Conservation (phyloP, 805 yeast genomes). For the Cyberlindnera mississippiensis region DNA sequence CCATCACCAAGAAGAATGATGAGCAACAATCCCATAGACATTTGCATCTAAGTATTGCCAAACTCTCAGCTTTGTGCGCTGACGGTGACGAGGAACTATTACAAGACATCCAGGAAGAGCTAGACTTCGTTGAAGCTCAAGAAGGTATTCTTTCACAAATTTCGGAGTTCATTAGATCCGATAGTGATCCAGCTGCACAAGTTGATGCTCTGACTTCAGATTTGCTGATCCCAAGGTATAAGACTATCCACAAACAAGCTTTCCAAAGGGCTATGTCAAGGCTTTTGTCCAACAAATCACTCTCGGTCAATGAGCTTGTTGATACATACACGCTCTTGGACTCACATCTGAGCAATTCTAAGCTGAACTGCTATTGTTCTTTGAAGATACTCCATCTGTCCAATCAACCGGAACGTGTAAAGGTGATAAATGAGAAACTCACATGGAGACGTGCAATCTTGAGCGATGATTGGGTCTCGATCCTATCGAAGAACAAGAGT, state of each 20-base stretch:
- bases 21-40: slow-evolving; percentile 45
- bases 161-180: slow-evolving; percentile 28
- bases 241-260: slow-evolving; percentile 22
- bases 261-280: slow-evolving; percentile 27
- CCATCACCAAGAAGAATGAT: slow-evolving; percentile 38
- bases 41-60: slow-evolving; percentile 66
- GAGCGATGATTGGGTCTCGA: slow-evolving; percentile 47
- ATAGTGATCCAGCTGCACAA: slow-evolving; percentile 27
- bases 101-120: slow-evolving; percentile 45
- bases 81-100: slow-evolving; percentile 27
- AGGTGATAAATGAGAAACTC: slow-evolving; percentile 32
- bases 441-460: slow-evolving; percentile 61
- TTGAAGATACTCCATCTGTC: slow-evolving; percentile 46
- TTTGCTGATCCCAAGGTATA: slow-evolving; percentile 23
- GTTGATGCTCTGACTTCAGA: slow-evolving; percentile 24
- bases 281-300: slow-evolving; percentile 35
- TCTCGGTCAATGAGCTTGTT: slow-evolving; percentile 44
- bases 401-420: slow-evolving; percentile 27
- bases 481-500: slow-evolving; percentile 34
- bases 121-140: slow-evolving; percentile 49
- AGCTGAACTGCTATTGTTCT: slow-evolving; percentile 39
- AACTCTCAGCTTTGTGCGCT: slow-evolving; percentile 53
- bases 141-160: slow-evolving; percentile 32
- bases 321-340: slow-evolving; percentile 48
- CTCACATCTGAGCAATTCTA: slow-evolving; percentile 28